Conservation (phyloP, 1,284 basidiomycete species). For the Malassezia nana region DNA sequence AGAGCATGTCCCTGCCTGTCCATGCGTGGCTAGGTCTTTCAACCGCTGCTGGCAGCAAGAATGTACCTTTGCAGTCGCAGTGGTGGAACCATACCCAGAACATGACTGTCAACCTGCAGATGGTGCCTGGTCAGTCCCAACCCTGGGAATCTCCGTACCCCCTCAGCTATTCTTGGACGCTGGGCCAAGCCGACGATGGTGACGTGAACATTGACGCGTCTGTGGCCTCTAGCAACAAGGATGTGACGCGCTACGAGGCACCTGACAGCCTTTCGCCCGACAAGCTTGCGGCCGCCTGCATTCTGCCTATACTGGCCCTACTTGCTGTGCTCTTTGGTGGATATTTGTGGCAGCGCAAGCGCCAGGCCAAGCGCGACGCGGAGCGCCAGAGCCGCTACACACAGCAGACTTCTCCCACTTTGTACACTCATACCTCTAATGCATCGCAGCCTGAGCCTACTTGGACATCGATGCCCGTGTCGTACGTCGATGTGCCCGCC, state of each 20-base stretch:
- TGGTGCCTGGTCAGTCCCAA: constrained; percentile 42
- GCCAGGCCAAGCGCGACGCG: not conserved
- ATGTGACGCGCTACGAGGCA: constrained; percentile 3
- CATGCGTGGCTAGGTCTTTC: constrained; percentile 35
- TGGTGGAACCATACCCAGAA: constrained; percentile 36
- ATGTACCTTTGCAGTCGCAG: constrained; percentile 30
- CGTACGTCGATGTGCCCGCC: not conserved
- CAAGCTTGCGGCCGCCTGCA: constrained; percentile 8
- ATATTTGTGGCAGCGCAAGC: constrained; percentile 2
- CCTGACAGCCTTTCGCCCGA: constrained; percentile 2
- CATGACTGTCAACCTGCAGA: constrained; percentile 39
- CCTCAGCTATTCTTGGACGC: constrained; percentile 37
- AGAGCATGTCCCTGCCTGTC: constrained; percentile 29
- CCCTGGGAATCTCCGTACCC: constrained; percentile 44
- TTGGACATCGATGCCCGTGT: not conserved
- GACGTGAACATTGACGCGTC: not conserved
- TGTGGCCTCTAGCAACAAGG: not conserved
- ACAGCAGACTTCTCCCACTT: not conserved
- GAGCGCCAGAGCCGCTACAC: not conserved
- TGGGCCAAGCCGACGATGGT: not conserved
- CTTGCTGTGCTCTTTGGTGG: not conserved
- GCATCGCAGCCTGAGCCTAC: not conserved
- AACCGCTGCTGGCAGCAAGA: constrained; percentile 21
- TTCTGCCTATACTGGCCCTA: constrained; percentile 3
- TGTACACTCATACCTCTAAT: not conserved